Evolutionary conservation across 306 rosid species (phyloP), one percentile per base, ranked within the genome.

Genomic region (Carpinus fangiana): DNA sequence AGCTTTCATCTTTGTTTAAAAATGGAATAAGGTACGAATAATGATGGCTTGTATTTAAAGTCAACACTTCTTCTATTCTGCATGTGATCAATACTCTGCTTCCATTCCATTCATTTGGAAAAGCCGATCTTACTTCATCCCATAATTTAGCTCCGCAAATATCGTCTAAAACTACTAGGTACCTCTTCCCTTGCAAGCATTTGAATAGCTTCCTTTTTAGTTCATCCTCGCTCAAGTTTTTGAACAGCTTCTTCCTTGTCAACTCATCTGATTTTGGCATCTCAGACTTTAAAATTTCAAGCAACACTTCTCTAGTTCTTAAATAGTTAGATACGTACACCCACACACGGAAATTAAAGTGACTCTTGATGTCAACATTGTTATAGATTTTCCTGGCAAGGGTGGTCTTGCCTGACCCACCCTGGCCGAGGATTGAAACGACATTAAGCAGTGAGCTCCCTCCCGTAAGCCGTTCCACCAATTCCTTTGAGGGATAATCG

Each of bases 11-110:
- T 46, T 80, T 70, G 5, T 0, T 23, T 0, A 84, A 78, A 59
- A 69, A 13, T 36, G 12, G 68, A 12, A 78, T 61, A 0, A 13
- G 1, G 8, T 31, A 16, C 4, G 69, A 12, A 7, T 45, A 9
- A 31, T 3, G 0, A 13, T 0, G 53, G 5, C 77, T 11, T 6
- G 57, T 45, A 66, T 69, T 64, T 0, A 0, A 8, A 2, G 80
- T 78, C 47, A n/a, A n/a, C n/a, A 84, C 74, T 9, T 73, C 81
- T 80, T 41, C 66, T 61, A 65, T 48, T 36, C 79, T 79, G 26
- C 82, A 80, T 0, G 87, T 80, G 9, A 84, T 73, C 48, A 84
- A n/a, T 57, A 84, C 38, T 59, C 64, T 76, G 28, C 84, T 84
- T 1, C 84, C 82, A 0, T 3, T 47, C 0, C 38, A 64, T 3